Percentiles rank a stretch among this genome's conserved stretches.
phyloP scores from a whole-genome alignment of 805 yeast species.

The Starmerella powellii region DNA sequence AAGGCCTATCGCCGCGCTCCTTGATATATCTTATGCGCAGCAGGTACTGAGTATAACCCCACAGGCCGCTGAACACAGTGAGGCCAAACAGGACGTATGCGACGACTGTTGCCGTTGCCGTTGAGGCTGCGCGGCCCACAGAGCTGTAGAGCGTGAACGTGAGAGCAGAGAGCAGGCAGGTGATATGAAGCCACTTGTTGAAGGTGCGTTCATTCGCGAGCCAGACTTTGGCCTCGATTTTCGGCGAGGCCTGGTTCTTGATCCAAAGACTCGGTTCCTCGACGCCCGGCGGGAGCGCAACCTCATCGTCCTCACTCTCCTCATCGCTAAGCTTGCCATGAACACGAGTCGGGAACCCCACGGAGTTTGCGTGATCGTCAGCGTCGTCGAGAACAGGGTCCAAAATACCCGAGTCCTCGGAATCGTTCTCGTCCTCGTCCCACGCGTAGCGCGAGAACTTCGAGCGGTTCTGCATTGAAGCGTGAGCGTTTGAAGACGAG shows the following conservation, averaged over 20 bases:
- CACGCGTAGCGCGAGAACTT: slow-evolving; percentile 9
- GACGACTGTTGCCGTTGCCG: slow-evolving; percentile 44
- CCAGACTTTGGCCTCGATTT: slow-evolving; percentile 97
- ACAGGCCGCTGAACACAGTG: slow-evolving; percentile 69
- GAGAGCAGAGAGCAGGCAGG: slow-evolving; percentile 68
- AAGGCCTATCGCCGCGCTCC: slow-evolving; percentile 72
- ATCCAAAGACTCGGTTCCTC: slow-evolving; percentile 64
- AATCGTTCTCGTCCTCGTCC: slow-evolving; percentile 41
- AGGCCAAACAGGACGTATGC: slow-evolving; percentile 73
- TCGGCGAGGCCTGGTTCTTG: slow-evolving; percentile 82
- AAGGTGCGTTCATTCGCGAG: slow-evolving; percentile 96
- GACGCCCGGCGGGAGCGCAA: slow-evolving; percentile 81
- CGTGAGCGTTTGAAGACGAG: slow-evolving; percentile 1
- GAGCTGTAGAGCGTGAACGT: slow-evolving; percentile 77
- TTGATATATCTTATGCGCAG: slow-evolving; percentile 59
- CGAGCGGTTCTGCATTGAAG: background rate
- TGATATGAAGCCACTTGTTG: slow-evolving; percentile 86
- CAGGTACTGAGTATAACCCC: slow-evolving; percentile 78
- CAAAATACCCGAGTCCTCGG: slow-evolving; percentile 23
- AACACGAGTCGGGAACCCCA: slow-evolving; percentile 26
- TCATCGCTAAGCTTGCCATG: slow-evolving; percentile 31
- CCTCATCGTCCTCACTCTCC: slow-evolving; percentile 76
- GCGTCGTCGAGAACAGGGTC: slow-evolving; percentile 12
- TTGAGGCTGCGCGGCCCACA: slow-evolving; percentile 50
- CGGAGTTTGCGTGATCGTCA: slow-evolving; percentile 6